Base-by-base conservation (phyloP, 2,329 filamentous ascomycete genomes). In the Diaporthe ilicicola region DNA sequence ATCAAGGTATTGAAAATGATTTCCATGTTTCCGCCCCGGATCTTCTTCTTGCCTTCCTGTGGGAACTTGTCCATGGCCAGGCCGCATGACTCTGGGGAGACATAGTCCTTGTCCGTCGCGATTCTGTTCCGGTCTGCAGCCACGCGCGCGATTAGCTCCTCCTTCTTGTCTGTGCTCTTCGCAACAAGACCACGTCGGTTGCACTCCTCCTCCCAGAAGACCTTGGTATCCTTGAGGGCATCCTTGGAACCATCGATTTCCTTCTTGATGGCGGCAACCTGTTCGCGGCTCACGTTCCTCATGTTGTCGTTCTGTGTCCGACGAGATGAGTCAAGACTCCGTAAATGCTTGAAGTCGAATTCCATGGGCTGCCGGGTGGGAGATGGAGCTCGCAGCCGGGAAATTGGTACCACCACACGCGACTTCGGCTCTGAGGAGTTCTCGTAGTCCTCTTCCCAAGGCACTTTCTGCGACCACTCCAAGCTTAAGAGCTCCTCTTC, bases 21-120 rank as follows among this genome's bases (percentile, higher is more conserved):
- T 39, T 73, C 71, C 71, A 73, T 73, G 13, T 53, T 61, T 4
- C 71, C 69, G 8, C 71, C 71, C 6, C 71, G 65, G 29, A 73
- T 62, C 10, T 42, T 64, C 15, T 42, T 62, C 34, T 65, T 68
- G 56, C 71, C 71, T 37, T 69, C 51, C 34, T 46, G 34, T 0
- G 69, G 64, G 12, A 73, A 42, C 22, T 53, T 51, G 17, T 39
- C 27, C 5, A 69, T 24, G 8, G 17, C 51, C 5, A 70, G 46
- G n/a, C 55, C 42, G 13, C 71, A 69, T 29, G 64, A 70, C 15
- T 73, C 64, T 13, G 56, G 71, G 17, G 69, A 65, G 50, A 69
- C 37, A 27, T 68, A 73, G 32, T 73, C 42, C 3, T 71, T 61
- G 42, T 71, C 69, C 4, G 71, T 65, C 15, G 71, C 71, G 22